These are phyloP conservation scores for Sclerotinia subarctica DNA, from an alignment of 2,329 filamentous ascomycete species.

Conservation along the genomic window DNA sequence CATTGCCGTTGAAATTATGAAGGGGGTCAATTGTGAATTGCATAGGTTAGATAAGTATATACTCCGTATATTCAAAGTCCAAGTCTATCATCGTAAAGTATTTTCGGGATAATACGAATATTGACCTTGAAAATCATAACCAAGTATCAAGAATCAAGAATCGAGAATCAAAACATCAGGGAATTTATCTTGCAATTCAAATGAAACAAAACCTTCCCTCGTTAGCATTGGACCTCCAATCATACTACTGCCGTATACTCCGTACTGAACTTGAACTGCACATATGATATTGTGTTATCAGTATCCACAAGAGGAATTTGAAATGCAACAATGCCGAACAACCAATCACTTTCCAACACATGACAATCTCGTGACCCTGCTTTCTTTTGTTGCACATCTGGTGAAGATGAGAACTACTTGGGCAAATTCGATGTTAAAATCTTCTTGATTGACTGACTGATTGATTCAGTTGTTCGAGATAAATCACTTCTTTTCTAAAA, in stretches of 20 bases:
- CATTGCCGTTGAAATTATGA: neutral
- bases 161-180: no score
- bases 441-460: neutral
- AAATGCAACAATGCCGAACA: neutral
- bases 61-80: no score
- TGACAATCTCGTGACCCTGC: neutral
- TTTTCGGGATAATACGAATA: no score
- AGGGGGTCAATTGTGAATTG: neutral
- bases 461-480: neutral
- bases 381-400: neutral
- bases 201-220: no score
- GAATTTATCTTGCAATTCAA: no score
- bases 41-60: no score
- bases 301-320: neutral
- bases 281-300: neutral
- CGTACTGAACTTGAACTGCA: neutral
- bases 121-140: no score
- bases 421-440: neutral
- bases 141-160: no score
- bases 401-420: no score
- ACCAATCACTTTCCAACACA: neutral
- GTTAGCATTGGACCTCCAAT: neutral
- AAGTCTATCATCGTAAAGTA: no score
- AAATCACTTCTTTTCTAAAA: neutral
- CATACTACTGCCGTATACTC: neutral